Evolutionary conservation across 164 flowering plant species (phyloP).

Genomic region (Aristolochia californica): DNA sequence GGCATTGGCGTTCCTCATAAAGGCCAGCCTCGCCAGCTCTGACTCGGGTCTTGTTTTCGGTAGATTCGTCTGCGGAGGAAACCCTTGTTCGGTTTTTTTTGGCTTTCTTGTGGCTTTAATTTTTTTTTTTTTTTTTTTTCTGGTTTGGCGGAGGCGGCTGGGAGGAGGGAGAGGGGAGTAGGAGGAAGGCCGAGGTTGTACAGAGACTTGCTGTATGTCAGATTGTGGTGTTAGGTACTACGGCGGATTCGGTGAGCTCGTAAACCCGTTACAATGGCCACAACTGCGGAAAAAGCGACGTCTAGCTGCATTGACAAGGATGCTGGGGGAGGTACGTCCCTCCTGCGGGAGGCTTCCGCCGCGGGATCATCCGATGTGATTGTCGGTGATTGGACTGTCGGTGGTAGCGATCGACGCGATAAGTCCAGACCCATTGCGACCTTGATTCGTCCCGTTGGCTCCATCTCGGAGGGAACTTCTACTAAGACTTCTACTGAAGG

Average conservation of each 20-base stretch:
- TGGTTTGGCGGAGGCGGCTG: not conserved
- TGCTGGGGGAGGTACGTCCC: not conserved
- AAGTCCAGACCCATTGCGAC: conserved; percentile 28
- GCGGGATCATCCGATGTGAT: conserved; percentile 9
- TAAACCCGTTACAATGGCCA: conserved; percentile 86
- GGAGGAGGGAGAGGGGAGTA: conserved; percentile 3
- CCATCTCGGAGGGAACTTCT: conserved; percentile 35
- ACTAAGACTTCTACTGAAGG: conserved; percentile 21
- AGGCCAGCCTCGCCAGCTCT: not conserved
- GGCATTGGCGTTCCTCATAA: not conserved
- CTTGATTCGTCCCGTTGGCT: conserved; percentile 45
- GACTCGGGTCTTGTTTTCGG: no score
- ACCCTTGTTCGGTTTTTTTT: not conserved
- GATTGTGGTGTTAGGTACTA: conserved; percentile 31
- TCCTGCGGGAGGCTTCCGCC: conserved; percentile 8
- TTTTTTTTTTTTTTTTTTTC: not conserved
- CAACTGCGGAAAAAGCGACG: conserved; percentile 88
- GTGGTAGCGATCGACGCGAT: conserved; percentile 15
- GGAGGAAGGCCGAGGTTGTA: conserved; percentile 2
- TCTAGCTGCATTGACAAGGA: conserved; percentile 9
- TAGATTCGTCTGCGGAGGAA: not conserved
- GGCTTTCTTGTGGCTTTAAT: not conserved
- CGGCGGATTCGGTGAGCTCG: conserved; percentile 68
- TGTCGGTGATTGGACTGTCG: conserved; percentile 34
- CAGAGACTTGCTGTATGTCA: conserved; percentile 72